These are phyloP conservation scores for Dictyophora rubrovolvata DNA, from an alignment of 768 basidiomycete genomes.

Conservation along the genomic window DNA sequence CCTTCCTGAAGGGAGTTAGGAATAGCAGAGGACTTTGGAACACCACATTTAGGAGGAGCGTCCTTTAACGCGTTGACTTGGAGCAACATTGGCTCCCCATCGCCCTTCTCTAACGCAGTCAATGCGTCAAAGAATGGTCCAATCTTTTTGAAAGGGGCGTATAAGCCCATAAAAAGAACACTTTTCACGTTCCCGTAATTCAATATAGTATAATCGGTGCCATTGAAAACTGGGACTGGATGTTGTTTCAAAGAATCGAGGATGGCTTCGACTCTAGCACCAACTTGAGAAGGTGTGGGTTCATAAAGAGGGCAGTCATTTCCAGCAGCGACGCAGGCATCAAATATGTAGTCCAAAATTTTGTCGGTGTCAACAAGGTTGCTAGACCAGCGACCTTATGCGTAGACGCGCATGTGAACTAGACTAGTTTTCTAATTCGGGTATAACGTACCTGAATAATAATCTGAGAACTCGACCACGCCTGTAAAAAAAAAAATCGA, in stretches of 20 bases:
- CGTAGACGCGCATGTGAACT: neutral
- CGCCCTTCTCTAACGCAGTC: slow-evolving; percentile 18
- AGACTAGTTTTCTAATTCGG: neutral
- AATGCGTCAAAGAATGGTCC: slow-evolving; percentile 7
- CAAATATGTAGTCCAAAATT: slow-evolving; percentile 12
- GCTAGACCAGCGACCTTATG: slow-evolving; percentile 13
- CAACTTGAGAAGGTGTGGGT: slow-evolving; percentile 12
- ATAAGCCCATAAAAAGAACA: slow-evolving; percentile 17
- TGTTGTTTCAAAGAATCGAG: slow-evolving; percentile 1
- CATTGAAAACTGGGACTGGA: slow-evolving; percentile 9
- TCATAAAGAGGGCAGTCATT: slow-evolving; percentile 16
- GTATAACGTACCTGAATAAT: neutral
- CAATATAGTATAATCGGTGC: slow-evolving; percentile 4
- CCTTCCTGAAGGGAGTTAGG: neutral
- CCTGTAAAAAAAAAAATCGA: neutral
- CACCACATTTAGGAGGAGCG: slow-evolving; percentile 3
- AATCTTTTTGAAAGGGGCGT: slow-evolving; percentile 11
- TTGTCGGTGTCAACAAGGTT: slow-evolving; percentile 18
- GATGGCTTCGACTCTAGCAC: slow-evolving; percentile 10
- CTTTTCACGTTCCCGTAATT: slow-evolving; percentile 13
- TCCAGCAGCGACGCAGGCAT: slow-evolving; percentile 17
- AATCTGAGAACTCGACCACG: slow-evolving; percentile 5
- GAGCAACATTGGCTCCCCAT: slow-evolving; percentile 14
- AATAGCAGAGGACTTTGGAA: neutral
- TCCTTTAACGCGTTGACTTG: slow-evolving; percentile 1